Base-by-base conservation (phyloP, 257 asterid genomes). In the Nicotiana tomentosiformis region DNA sequence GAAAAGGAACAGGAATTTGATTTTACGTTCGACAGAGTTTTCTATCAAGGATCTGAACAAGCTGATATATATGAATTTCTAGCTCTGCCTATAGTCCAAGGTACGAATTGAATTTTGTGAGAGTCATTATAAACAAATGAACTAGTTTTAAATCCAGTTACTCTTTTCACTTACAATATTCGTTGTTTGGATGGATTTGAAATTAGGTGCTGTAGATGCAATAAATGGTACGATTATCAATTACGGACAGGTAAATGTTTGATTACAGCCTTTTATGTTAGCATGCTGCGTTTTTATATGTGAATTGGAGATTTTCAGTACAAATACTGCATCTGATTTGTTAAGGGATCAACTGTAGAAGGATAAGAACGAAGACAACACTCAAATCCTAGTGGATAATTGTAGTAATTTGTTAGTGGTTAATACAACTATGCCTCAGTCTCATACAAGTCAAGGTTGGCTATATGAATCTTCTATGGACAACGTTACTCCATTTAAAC, bases 11-110 rank as follows among this genome's bases (percentile, higher is more conserved):
- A 91, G 82, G 97, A 94, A 82, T 80, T 82, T 12, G 91, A 91
- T 77, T 93, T 94, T 80, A 88, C 70, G 80, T 93, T 94, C 26
- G 97, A 94, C 81, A 88, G 88, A 86, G 97, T 93, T 72, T 94
- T 94, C 89, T 91, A 86, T 88, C 94, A 91, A 77, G 97, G 97
- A 84, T 90, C 97, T 17, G 91, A 88, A 81, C 98, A 93, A 86
- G 90, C 90, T 68, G 87, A 89, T 68, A 87, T 94, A 60, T 94
- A 90, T 77, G 91, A 93, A 51, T 91, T 90, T 88, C 87, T 94
- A 17, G 97, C 93, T 43, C 88, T 89, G 68, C 98, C 97, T 66
- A 88, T 93, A 69, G 86, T 94, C 77, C 84, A 83, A 82, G 97
- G 98, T 94, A 81, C 12, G 23, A 20, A 37, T 26, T 14, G 61